Percentiles rank a stretch among this genome's conserved stretches.
Conservation (phyloP, 2,329 filamentous ascomycete species). For the Colletotrichum godetiae region DNA sequence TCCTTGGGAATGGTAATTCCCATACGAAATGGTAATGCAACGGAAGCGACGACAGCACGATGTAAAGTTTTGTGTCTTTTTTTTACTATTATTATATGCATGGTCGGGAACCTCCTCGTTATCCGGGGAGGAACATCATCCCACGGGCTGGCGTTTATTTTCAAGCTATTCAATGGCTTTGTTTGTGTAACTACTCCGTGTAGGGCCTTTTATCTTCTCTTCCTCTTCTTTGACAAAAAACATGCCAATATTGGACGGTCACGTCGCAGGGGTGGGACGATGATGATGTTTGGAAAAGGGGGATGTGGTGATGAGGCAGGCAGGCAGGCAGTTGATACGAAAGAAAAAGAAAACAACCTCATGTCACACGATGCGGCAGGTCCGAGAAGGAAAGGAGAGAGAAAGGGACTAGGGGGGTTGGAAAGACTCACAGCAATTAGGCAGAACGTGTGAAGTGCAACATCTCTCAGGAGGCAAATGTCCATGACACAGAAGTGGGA, state of each 20-base stretch:
- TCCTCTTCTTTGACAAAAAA: neutral
- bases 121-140: neutral
- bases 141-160: conserved; percentile 23
- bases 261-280: neutral
- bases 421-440: neutral
- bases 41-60: conserved; percentile 34
- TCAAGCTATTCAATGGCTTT: neutral
- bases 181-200: neutral
- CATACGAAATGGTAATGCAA: conserved; percentile 34
- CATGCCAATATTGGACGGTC: neutral
- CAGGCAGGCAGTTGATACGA: neutral
- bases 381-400: conserved; percentile 1
- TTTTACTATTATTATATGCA: conserved; percentile 33
- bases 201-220: neutral
- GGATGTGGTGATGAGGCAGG: neutral
- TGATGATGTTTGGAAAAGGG: neutral
- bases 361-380: conserved; percentile 15
- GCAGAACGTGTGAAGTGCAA: neutral
- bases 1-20: conserved; percentile 15
- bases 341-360: neutral
- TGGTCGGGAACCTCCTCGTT: conserved; percentile 9
- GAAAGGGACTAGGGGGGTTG: neutral
- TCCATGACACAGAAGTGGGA: neutral
- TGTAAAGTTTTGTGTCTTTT: conserved; percentile 31
- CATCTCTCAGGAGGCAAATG: neutral